phyloP scores from a whole-genome alignment of 192 early-diverging fungal genomes.

The Backusella parvicylindrica region DNA sequence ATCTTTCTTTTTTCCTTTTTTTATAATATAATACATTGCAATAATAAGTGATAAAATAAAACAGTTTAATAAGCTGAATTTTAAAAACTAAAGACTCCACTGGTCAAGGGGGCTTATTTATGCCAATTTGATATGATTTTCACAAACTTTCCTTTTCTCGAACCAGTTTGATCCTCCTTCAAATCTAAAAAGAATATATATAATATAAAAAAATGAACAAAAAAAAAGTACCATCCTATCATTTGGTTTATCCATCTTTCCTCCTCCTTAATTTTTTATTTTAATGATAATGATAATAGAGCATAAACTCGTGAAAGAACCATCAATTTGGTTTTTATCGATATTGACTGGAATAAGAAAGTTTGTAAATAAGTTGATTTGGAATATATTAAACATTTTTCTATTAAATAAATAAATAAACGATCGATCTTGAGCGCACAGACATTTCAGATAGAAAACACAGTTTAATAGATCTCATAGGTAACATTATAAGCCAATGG shows the following conservation, averaged over 20 bases:
- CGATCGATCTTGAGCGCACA: neutral
- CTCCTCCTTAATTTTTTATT: neutral
- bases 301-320: neutral
- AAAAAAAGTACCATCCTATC: neutral
- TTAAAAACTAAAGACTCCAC: neutral
- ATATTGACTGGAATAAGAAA: neutral
- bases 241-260: neutral
- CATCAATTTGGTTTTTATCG: neutral
- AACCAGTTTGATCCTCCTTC: neutral
- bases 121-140: neutral
- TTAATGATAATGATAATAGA: neutral
- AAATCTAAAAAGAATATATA: neutral
- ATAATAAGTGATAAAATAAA: neutral
- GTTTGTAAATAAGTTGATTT: neutral
- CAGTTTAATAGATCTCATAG: too few species aligned
- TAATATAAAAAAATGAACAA: neutral
- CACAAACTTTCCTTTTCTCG: neutral
- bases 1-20: neutral
- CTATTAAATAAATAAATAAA: neutral
- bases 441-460: neutral
- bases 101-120: neutral
- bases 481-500: neutral
- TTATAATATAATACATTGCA: neutral
- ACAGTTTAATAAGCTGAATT: neutral
- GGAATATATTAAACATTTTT: neutral